Evolutionary conservation across 129 eudicot species (phyloP).

Genomic region (Helichrysum umbraculigerum): DNA sequence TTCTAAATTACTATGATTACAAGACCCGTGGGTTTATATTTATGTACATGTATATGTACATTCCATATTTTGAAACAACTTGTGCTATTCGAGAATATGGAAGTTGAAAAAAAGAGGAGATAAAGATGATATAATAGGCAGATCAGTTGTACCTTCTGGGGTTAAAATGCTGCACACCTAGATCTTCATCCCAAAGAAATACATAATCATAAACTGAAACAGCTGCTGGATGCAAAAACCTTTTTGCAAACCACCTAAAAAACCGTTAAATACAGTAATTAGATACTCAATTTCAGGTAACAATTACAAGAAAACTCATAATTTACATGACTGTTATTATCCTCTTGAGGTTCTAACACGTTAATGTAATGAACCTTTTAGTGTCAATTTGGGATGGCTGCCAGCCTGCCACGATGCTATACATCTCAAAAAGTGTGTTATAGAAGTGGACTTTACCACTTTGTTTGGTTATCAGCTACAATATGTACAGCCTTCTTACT

Average conservation of each 20-base stretch:
- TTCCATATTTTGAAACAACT: too few relatives aligned
- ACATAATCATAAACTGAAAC: constrained; percentile 79
- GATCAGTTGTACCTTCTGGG: constrained; percentile 68
- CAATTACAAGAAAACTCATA: constrained; percentile 8
- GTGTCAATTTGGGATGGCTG: too few relatives aligned
- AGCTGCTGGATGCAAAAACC: constrained; percentile 89
- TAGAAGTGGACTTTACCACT: constrained; percentile 56
- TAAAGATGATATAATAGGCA: constrained; percentile 14
- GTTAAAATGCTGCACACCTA: constrained; percentile 78
- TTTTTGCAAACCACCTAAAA: constrained; percentile 97
- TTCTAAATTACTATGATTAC: too few relatives aligned
- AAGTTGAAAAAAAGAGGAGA: too few relatives aligned
- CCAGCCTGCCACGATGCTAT: too few relatives aligned
- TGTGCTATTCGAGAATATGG: too few relatives aligned
- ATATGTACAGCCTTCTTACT: constrained; percentile 75
- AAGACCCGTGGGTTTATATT: too few relatives aligned
- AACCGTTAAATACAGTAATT: too few relatives aligned
- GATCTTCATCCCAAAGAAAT: constrained; percentile 98
- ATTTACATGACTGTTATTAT: constrained; percentile 8
- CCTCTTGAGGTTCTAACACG: neutral
- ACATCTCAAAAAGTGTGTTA: too few relatives aligned
- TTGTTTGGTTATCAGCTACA: constrained; percentile 87
- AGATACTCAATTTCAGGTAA: neutral
- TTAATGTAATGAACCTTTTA: neutral
- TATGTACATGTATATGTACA: too few relatives aligned